These are phyloP conservation scores for Eucalyptus cloeziana DNA, from an alignment of 345 rosid genomes.

Conservation along the genomic window DNA sequence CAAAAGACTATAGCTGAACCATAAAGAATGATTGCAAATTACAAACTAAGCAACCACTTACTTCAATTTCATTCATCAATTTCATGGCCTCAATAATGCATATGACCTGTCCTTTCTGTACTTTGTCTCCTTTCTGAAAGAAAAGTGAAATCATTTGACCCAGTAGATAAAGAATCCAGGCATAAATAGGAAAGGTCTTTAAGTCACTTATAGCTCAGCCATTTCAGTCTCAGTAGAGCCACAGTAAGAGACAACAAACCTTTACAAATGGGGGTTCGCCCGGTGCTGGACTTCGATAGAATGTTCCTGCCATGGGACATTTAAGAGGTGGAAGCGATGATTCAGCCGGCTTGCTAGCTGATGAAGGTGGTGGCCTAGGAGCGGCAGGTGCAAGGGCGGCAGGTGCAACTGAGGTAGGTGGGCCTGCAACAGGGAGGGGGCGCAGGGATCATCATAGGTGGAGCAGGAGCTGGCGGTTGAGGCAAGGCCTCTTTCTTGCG, in stretches of 20 bases:
- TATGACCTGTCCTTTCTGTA: conserved; percentile 80
- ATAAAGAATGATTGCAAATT: background rate
- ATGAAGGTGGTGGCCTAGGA: conserved; percentile 28
- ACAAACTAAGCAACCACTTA: conserved; percentile 8
- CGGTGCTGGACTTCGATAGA: conserved; percentile 71
- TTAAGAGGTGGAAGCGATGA: conserved; percentile 63
- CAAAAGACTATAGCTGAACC: background rate
- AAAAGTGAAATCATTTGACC: background rate
- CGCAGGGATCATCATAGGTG: conserved; percentile 40
- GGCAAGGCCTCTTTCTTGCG: conserved; percentile 89
- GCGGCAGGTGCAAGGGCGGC: conserved; percentile 12
- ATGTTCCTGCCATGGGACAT: conserved; percentile 92
- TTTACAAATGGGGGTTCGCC: conserved; percentile 75
- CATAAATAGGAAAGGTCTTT: background rate
- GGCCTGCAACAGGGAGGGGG: conserved; percentile 28
- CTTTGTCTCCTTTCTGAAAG: conserved; percentile 82
- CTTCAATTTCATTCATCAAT: conserved; percentile 94
- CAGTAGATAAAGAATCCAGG: background rate
- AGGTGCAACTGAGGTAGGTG: conserved; percentile 26
- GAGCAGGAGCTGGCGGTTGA: conserved; percentile 39
- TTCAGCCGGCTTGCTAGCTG: conserved; percentile 34
- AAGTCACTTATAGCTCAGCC: background rate
- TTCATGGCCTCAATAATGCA: conserved; percentile 96
- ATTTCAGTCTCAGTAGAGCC: background rate
- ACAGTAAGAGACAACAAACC: conserved; percentile 16